phyloP scores from a whole-genome alignment of 2,329 filamentous ascomycete genomes.

The Drechslerella stenobrocha region DNA sequence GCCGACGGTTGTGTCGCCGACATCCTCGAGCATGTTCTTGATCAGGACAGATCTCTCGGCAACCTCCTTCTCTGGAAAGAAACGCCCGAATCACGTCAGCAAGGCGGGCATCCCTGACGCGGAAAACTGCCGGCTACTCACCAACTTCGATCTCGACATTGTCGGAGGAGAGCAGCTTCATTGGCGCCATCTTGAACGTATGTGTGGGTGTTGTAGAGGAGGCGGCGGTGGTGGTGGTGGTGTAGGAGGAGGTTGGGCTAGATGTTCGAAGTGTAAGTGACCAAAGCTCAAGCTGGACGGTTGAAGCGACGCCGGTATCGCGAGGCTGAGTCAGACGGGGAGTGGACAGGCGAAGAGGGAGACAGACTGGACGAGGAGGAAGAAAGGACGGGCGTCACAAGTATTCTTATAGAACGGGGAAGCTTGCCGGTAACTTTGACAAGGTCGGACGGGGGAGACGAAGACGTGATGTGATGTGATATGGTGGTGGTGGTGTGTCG shows the following conservation, averaged over 20 bases:
- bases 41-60: conserved; percentile 91
- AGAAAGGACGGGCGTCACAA: too few relatives aligned
- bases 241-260: background rate
- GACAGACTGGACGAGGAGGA: background rate
- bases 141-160: conserved; percentile 60
- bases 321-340: too few relatives aligned
- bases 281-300: too few relatives aligned
- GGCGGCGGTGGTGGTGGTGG: background rate
- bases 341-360: background rate
- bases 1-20: conserved; percentile 64
- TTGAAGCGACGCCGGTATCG: too few relatives aligned
- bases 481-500: conserved; percentile 1
- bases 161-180: conserved; percentile 61
- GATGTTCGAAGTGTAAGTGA: too few relatives aligned
- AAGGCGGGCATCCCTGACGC: background rate
- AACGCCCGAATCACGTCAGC: conserved; percentile 4
- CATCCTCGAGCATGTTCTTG: conserved; percentile 97
- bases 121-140: conserved; percentile 55
- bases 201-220: background rate
- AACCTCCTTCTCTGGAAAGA: conserved; percentile 70
- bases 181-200: conserved; percentile 52
- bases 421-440: background rate
- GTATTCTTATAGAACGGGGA: background rate
- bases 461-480: too few relatives aligned
- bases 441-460: too few relatives aligned